Percentiles rank a stretch among this genome's conserved stretches.
Conservation (phyloP, 345 rosid species). For the Linum tenue region DNA sequence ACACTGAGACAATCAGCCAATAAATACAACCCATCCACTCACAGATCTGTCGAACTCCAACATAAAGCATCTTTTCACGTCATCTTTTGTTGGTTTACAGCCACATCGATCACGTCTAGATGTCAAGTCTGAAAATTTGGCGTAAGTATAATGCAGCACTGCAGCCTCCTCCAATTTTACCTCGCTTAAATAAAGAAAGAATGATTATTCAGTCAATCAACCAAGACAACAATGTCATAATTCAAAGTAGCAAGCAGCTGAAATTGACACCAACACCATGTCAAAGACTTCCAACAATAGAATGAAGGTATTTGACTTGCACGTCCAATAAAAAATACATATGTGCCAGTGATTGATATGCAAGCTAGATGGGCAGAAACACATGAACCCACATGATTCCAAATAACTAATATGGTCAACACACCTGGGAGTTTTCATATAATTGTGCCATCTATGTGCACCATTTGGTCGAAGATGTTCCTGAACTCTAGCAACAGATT, state of each 20-base stretch:
- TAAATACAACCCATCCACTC: slow-evolving; percentile 23
- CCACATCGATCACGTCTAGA: slow-evolving; percentile 97
- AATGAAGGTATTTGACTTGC: not conserved
- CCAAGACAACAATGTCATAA: not conserved
- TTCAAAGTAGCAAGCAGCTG: not conserved
- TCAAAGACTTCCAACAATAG: not conserved
- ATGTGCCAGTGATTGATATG: too few relatives aligned
- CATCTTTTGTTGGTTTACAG: slow-evolving; percentile 94
- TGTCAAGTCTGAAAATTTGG: slow-evolving; percentile 87
- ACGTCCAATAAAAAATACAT: not conserved
- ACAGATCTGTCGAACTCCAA: slow-evolving; percentile 92
- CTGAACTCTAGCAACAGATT: slow-evolving; percentile 87
- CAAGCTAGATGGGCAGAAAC: too few relatives aligned
- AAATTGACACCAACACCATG: not conserved
- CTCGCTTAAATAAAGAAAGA: slow-evolving; percentile 32
- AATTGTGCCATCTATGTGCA: slow-evolving; percentile 98
- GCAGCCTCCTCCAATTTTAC: slow-evolving; percentile 81
- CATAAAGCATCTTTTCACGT: slow-evolving; percentile 96
- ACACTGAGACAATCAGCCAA: not conserved
- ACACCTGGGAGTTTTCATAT: slow-evolving; percentile 68
- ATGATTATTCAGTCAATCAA: not conserved
- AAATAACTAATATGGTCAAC: slow-evolving; percentile 6
- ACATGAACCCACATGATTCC: too few relatives aligned
- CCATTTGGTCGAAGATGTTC: slow-evolving; percentile 97
- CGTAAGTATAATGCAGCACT: slow-evolving; percentile 79